Evolutionary conservation across 2,329 filamentous ascomycete genomes (phyloP).

Genomic region (Trichoderma sp.): DNA sequence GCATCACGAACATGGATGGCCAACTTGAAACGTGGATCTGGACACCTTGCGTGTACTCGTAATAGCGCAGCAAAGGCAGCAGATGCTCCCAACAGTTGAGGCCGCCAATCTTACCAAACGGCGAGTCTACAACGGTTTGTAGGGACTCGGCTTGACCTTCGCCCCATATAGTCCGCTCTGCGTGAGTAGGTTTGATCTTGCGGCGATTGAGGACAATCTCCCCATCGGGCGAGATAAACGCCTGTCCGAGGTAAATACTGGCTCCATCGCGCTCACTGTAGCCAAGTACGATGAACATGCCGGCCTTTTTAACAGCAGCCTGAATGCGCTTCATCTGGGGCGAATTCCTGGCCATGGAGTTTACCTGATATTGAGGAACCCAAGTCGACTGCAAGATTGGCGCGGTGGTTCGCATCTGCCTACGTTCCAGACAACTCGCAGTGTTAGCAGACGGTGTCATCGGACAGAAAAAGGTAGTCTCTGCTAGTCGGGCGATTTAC

Average conservation of each 20-base stretch:
- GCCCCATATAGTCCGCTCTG: constrained; percentile 59
- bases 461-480: too few species aligned
- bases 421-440: constrained; percentile 2
- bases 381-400: constrained; percentile 4
- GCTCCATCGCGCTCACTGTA: constrained; percentile 58
- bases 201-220: constrained; percentile 58
- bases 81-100: constrained; percentile 57
- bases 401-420: constrained; percentile 17
- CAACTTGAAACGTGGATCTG: constrained; percentile 35
- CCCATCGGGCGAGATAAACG: constrained; percentile 54
- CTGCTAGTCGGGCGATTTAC: background rate
- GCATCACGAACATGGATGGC: constrained; percentile 39
- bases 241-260: constrained; percentile 57
- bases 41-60: constrained; percentile 31
- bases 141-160: constrained; percentile 59
- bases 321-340: constrained; percentile 58
- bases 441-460: background rate
- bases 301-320: constrained; percentile 51
- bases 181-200: constrained; percentile 61
- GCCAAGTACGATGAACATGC: constrained; percentile 58
- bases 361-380: constrained; percentile 39
- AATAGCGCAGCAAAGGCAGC: constrained; percentile 29
- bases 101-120: constrained; percentile 55
- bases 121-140: constrained; percentile 52
- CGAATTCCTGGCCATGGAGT: constrained; percentile 47